Evolutionary conservation across 306 rosid species (phyloP).

Genomic region (Pterocarpus santalinus): DNA sequence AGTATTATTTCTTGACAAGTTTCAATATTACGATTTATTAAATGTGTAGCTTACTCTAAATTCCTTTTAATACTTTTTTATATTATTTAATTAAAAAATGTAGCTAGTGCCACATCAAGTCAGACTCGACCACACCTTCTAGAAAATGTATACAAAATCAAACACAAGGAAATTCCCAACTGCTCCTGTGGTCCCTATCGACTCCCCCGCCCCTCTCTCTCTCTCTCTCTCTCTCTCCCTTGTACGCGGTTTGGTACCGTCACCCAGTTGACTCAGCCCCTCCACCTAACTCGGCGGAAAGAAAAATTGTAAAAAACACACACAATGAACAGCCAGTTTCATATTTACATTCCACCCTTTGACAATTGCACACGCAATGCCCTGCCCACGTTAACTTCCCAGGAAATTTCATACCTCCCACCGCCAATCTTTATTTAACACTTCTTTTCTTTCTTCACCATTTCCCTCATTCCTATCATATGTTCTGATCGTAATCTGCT

Average conservation of each 20-base stretch:
- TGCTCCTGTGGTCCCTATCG: neutral
- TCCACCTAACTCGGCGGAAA: constrained; percentile 6
- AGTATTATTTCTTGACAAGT: too few relatives aligned
- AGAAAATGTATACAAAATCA: constrained; percentile 35
- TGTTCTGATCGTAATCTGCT: neutral
- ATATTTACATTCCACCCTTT: neutral
- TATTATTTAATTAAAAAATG: too few relatives aligned
- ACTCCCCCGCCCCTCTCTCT: neutral
- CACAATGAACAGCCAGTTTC: neutral
- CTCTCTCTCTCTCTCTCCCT: constrained; percentile 1
- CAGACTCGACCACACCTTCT: constrained; percentile 24
- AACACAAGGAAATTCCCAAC: neutral
- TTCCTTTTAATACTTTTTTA: too few relatives aligned
- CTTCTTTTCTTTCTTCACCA: neutral
- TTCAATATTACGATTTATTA: too few relatives aligned
- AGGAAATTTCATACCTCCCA: constrained; percentile 21
- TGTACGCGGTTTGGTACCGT: constrained; percentile 36
- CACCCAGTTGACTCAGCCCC: neutral
- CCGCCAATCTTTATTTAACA: constrained; percentile 43
- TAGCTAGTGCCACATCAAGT: too few relatives aligned
- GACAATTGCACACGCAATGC: constrained; percentile 47
- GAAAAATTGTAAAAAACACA: neutral
- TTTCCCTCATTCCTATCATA: neutral
- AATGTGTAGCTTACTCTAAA: too few relatives aligned
- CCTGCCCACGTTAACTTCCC: constrained; percentile 15